Base-by-base conservation (phyloP, 441 rosid species). In the Syzygium malaccense region DNA sequence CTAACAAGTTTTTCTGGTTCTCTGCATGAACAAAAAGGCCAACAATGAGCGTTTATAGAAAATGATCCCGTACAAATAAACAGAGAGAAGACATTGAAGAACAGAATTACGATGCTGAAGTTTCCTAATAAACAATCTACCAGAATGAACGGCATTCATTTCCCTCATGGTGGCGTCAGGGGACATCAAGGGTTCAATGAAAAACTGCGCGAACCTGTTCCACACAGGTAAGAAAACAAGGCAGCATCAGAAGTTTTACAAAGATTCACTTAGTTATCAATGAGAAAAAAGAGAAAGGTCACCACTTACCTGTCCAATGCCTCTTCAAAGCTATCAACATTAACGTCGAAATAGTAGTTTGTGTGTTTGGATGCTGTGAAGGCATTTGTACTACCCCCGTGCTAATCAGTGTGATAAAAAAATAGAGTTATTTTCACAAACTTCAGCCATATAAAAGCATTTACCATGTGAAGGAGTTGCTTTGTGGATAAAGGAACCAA, bases 71-170 rank as follows among this genome's bases (percentile, higher is more conserved):
- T 10, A 23, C 28, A 88, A 62, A n/a, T 86, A 85, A 6, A 64
- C 48, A 68, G 79, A 68, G 4, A 33, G 26, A 86, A 78, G 58
- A 75, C 51, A 80, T 60, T 58, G 64, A 33, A 79, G 54, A 48
- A 20, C 37, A 87, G 80, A 85, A 48, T 53, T 3, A 17, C 62
- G 14, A 32, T 49, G 14, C 48, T 10, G 9, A 51, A 75, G 88
- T 32, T 75, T 23, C 84, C 79, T 66, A 54, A 87, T 5, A 25
- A 51, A 58, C 87, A 2, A 78, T 78, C 93, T 41, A 98, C 99
- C 99, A 93, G 98, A 98, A 92, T 97, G 98, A 86, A 98, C 98
- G 30, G 97, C 98, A 90, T 95, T 98, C 53, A 96, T 96, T 91
- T 98, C 98, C 91, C 99, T 95, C 88, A 66, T 94, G 55, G 98